A percentile compares a stretch with the other conserved stretches of the same genome.
Conservation (phyloP, 208 protist species). For the Leishmania tropica region DNA sequence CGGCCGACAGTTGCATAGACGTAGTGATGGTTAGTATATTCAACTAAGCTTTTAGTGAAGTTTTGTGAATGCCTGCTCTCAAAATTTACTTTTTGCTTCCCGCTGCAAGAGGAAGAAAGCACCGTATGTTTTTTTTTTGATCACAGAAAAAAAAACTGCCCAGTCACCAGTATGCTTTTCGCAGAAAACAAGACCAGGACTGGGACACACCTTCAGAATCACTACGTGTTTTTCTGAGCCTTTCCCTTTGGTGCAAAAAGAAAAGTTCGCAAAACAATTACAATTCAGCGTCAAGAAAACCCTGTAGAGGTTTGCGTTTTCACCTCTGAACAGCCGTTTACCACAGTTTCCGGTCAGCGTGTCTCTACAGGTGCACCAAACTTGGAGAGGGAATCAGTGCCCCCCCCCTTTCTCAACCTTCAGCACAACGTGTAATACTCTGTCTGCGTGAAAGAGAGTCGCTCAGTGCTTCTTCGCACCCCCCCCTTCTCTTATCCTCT, state of each 20-base stretch:
- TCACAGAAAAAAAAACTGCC: not conserved
- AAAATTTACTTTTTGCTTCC: not conserved
- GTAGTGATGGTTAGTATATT: not conserved
- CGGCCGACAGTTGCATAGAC: not conserved
- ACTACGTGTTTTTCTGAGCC: not conserved
- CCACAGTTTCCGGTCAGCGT: not conserved
- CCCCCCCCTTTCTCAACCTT: not conserved
- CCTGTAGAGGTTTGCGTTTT: not conserved
- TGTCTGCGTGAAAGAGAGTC: not conserved
- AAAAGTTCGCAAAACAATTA: not conserved
- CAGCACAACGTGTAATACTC: not conserved
- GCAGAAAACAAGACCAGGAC: not conserved
- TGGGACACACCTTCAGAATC: not conserved
- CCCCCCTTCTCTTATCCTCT: not conserved
- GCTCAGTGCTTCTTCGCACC: not conserved
- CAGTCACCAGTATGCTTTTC: not conserved
- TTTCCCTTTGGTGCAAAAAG: not conserved
- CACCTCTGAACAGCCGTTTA: not conserved
- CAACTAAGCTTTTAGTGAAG: not conserved
- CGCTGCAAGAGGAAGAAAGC: not conserved
- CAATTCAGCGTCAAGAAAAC: not conserved
- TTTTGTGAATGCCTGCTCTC: not conserved
- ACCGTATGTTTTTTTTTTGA: not conserved
- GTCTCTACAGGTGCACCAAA: not conserved
- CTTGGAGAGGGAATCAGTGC: not conserved